These are phyloP conservation scores for Auricularia heimuer DNA, from an alignment of 768 basidiomycete genomes.

Conservation along the genomic window DNA sequence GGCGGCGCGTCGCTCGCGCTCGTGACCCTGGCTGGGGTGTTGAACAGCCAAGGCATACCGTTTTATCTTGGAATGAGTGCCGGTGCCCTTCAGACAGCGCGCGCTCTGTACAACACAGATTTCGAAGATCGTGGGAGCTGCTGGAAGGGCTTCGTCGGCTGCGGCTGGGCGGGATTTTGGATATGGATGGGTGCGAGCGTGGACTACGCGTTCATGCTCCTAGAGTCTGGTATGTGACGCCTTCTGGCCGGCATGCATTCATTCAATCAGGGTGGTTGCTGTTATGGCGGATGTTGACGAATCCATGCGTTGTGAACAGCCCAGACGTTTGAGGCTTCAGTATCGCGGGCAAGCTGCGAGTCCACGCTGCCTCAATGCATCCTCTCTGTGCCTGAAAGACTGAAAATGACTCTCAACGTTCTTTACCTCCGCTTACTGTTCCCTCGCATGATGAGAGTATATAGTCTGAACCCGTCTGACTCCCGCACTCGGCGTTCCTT, in stretches of 20 bases:
- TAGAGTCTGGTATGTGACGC: not conserved
- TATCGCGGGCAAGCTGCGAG: too few species aligned
- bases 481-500: too few species aligned
- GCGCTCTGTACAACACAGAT: conserved; percentile 64
- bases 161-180: conserved; percentile 83
- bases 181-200: conserved; percentile 70
- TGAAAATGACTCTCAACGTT: too few species aligned
- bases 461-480: too few species aligned
- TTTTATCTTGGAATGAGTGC: conserved; percentile 75
- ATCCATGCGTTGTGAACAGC: too few species aligned
- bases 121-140: conserved; percentile 71
- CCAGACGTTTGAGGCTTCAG: too few species aligned
- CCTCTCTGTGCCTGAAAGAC: too few species aligned
- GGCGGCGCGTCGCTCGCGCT: conserved; percentile 64
- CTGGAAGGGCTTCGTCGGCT: conserved; percentile 82
- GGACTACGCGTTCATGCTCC: conserved; percentile 43
- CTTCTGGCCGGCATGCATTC: not conserved
- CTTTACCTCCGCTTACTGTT: too few species aligned
- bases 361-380: too few species aligned
- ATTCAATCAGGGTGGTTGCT: too few species aligned
- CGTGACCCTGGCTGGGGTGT: conserved; percentile 66
- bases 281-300: too few species aligned
- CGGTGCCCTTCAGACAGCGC: conserved; percentile 65
- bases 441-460: too few species aligned
- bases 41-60: conserved; percentile 64